These are phyloP conservation scores for Macrolepiota fuliginosa DNA, from an alignment of 768 basidiomycete genomes.

Conservation along the genomic window DNA sequence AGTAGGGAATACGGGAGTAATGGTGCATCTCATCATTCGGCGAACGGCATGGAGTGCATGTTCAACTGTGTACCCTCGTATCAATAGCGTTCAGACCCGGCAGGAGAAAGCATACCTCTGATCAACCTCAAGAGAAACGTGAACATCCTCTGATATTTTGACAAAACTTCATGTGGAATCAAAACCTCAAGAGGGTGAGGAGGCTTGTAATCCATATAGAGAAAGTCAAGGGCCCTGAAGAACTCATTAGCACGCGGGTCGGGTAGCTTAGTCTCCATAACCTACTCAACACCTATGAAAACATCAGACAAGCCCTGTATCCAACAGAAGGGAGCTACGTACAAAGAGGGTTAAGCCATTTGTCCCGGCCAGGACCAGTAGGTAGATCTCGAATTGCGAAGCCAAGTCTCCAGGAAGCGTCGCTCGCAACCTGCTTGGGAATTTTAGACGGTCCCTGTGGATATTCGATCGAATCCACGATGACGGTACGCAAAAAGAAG, in stretches of 20 bases:
- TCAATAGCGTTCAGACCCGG: conserved; percentile 4
- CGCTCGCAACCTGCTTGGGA: conserved; percentile 26
- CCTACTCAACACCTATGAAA: conserved; percentile 47
- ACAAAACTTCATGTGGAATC: conserved; percentile 68
- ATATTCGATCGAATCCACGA: conserved; percentile 72
- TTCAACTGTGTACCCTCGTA: conserved; percentile 46
- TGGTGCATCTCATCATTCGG: conserved; percentile 50
- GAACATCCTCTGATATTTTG: conserved; percentile 85
- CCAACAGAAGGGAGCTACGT: conserved; percentile 27
- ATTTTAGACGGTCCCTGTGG: conserved; percentile 28
- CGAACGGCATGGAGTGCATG: conserved; percentile 63
- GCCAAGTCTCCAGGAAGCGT: conserved; percentile 72
- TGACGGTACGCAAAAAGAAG: conserved; percentile 79
- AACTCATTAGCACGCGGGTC: background rate
- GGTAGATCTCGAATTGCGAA: conserved; percentile 81
- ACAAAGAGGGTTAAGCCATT: conserved; percentile 84
- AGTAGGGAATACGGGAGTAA: conserved; percentile 56
- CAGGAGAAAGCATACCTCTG: conserved; percentile 51
- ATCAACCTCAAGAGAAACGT: conserved; percentile 74
- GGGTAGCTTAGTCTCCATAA: background rate
- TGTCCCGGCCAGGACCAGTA: conserved; percentile 59
- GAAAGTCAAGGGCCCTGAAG: conserved; percentile 78
- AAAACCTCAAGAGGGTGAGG: conserved; percentile 73
- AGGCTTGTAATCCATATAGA: conserved; percentile 90
- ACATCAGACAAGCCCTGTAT: conserved; percentile 3